Evolutionary conservation across 257 asterid species (phyloP).

Genomic region (Nicotiana paniculata): DNA sequence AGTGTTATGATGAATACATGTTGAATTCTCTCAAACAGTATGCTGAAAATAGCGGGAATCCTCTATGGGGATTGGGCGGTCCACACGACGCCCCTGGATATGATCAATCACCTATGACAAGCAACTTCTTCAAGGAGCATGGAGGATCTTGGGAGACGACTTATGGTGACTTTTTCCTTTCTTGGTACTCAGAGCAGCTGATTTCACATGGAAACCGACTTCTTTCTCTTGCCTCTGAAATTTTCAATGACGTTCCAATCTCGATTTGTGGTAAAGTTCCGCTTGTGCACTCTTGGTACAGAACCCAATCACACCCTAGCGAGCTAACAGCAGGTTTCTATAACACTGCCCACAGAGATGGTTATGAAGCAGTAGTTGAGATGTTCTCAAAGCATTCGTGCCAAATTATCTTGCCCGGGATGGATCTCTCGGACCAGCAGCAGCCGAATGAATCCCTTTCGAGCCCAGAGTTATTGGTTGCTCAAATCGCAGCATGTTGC

Average conservation of each 20-base stretch:
- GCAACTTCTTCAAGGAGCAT: constrained; percentile 56
- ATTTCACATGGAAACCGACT: constrained; percentile 59
- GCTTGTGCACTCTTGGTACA: constrained; percentile 39
- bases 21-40: constrained; percentile 51
- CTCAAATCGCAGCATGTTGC: constrained; percentile 45
- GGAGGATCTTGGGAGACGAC: constrained; percentile 76
- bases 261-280: constrained; percentile 62
- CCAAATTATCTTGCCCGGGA: constrained; percentile 50
- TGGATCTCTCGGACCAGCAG: constrained; percentile 51
- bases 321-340: constrained; percentile 70
- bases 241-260: constrained; percentile 39
- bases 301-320: constrained; percentile 67
- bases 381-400: constrained; percentile 52
- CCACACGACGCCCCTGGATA: constrained; percentile 67
- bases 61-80: constrained; percentile 83
- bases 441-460: constrained; percentile 34
- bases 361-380: constrained; percentile 46
- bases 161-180: constrained; percentile 80
- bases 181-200: constrained; percentile 68
- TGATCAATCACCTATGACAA: constrained; percentile 34
- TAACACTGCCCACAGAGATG: constrained; percentile 56
- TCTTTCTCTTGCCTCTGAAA: constrained; percentile 53
- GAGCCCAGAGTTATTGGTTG: constrained; percentile 51
- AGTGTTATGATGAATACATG: constrained; percentile 69
- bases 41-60: constrained; percentile 46